Evolutionary conservation across 495 filamentous ascomycete genomes (phyloP).

Genomic region (Physcia stellaris): DNA sequence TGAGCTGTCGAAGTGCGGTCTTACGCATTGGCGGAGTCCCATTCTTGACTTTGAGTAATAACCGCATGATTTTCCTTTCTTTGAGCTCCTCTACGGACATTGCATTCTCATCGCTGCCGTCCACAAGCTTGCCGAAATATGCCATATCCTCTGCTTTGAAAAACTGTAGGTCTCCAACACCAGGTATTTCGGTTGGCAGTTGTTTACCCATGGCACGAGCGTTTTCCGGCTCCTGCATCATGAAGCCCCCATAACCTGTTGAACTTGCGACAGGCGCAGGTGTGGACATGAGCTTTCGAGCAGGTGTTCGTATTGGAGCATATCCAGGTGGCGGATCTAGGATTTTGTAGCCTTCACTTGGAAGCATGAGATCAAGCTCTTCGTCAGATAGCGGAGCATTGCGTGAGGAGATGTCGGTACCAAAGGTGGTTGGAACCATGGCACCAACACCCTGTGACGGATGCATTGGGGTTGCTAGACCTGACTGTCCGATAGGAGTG

Average conservation of each 20-base stretch:
- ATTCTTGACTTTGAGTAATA: constrained; percentile 98
- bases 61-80: constrained; percentile 95
- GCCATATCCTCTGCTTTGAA: constrained; percentile 99
- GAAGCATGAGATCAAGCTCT: constrained; percentile 84
- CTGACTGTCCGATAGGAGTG: constrained; percentile 70
- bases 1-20: constrained; percentile 94
- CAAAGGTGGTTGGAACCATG: constrained; percentile 49
- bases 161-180: constrained; percentile 93
- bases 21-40: constrained; percentile 98
- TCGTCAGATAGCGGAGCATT: constrained; percentile 79
- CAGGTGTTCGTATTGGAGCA: constrained; percentile 63
- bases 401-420: constrained; percentile 65
- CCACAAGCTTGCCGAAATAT: constrained; percentile 96
- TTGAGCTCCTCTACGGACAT: constrained; percentile 93
- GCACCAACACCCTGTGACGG: constrained; percentile 52
- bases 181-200: constrained; percentile 91
- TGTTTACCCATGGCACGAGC: constrained; percentile 71
- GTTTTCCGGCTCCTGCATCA: constrained; percentile 93
- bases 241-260: constrained; percentile 67
- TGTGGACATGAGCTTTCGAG: constrained; percentile 65
- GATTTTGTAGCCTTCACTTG: constrained; percentile 84
- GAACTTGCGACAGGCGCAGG: constrained; percentile 51
- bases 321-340: constrained; percentile 89
- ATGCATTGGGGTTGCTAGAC: constrained; percentile 76
- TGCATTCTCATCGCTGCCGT: constrained; percentile 82